These are phyloP conservation scores for Rhynchospora breviuscula DNA, from an alignment of 176 grass and related monocot genomes.

Conservation along the genomic window DNA sequence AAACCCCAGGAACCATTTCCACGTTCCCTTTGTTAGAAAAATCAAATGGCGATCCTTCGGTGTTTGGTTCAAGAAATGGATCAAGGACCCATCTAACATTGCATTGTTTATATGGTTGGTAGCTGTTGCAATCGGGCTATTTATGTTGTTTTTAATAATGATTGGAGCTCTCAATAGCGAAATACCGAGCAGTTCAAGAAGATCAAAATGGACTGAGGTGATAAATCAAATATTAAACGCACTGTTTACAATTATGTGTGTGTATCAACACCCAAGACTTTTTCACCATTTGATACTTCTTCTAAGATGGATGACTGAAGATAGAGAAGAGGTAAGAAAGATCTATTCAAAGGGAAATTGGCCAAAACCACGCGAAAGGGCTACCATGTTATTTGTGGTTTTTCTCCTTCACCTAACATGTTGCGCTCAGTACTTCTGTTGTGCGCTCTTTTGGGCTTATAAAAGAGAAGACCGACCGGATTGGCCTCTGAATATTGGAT, in stretches of 20 bases:
- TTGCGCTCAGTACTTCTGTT: conserved; percentile 69
- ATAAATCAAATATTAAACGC: conserved; percentile 93
- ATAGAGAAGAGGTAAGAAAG: conserved; percentile 39
- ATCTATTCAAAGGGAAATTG: conserved; percentile 67
- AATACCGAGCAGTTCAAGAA: conserved; percentile 50
- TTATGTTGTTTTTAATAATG: conserved; percentile 56
- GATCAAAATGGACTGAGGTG: conserved; percentile 74
- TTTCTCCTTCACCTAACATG: conserved; percentile 63
- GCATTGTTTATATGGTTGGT: conserved; percentile 66
- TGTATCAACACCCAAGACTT: conserved; percentile 86
- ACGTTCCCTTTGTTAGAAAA: conserved; percentile 64
- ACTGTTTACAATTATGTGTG: conserved; percentile 94
- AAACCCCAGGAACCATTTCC: conserved; percentile 33
- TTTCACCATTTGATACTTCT: conserved; percentile 75
- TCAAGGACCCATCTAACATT: conserved; percentile 64
- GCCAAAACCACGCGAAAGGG: conserved; percentile 40
- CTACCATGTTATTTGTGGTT: conserved; percentile 51
- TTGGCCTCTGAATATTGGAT: conserved; percentile 73
- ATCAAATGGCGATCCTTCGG: conserved; percentile 54
- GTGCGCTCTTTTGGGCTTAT: conserved; percentile 83
- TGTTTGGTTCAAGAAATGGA: conserved; percentile 60
- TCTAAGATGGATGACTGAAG: conserved; percentile 51
- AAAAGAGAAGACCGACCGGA: conserved; percentile 34
- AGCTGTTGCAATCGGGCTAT: conserved; percentile 45
- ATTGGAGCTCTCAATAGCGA: conserved; percentile 55